Conservation (phyloP, 208 protist genomes). For the Leishmania aethiopica region DNA sequence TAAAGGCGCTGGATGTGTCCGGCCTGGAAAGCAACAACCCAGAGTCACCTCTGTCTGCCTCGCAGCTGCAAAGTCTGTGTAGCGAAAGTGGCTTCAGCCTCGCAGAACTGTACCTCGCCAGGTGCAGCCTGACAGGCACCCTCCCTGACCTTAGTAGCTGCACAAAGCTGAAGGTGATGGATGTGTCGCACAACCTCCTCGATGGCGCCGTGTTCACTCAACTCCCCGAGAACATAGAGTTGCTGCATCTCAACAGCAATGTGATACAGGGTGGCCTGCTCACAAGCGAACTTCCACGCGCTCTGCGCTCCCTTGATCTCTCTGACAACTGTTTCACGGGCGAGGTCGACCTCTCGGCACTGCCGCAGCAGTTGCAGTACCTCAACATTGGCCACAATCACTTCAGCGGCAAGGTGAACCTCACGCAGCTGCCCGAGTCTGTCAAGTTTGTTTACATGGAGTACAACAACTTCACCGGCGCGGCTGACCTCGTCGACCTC, state of each 20-base stretch:
- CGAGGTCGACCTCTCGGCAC: slow-evolving; percentile 9
- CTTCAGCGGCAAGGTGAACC: slow-evolving; percentile 34
- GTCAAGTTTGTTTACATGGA: slow-evolving; percentile 40
- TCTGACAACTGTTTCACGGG: slow-evolving; percentile 29
- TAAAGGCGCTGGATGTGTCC: slow-evolving; percentile 15
- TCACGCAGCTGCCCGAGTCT: slow-evolving; percentile 42
- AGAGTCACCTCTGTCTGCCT: neutral
- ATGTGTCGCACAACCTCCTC: slow-evolving; percentile 37
- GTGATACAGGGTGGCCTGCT: slow-evolving; percentile 8
- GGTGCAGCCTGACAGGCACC: neutral
- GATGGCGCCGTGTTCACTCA: neutral
- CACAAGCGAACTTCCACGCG: slow-evolving; percentile 16
- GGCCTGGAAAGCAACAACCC: neutral
- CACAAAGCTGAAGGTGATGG: slow-evolving; percentile 9
- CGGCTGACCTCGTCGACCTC: slow-evolving; percentile 40
- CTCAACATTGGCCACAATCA: slow-evolving; percentile 47
- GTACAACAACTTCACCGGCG: slow-evolving; percentile 47
- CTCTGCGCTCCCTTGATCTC: slow-evolving; percentile 27
- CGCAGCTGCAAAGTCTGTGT: neutral
- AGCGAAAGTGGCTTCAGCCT: neutral
- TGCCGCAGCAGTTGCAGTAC: slow-evolving; percentile 24
- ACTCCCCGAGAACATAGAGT: slow-evolving; percentile 13
- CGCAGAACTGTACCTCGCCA: slow-evolving; percentile 1
- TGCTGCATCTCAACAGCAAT: slow-evolving; percentile 34
- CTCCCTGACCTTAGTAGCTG: slow-evolving; percentile 5